Evolutionary conservation across 495 filamentous ascomycete genomes (phyloP).

Genomic region (Lasiosphaeriaceae sp.): DNA sequence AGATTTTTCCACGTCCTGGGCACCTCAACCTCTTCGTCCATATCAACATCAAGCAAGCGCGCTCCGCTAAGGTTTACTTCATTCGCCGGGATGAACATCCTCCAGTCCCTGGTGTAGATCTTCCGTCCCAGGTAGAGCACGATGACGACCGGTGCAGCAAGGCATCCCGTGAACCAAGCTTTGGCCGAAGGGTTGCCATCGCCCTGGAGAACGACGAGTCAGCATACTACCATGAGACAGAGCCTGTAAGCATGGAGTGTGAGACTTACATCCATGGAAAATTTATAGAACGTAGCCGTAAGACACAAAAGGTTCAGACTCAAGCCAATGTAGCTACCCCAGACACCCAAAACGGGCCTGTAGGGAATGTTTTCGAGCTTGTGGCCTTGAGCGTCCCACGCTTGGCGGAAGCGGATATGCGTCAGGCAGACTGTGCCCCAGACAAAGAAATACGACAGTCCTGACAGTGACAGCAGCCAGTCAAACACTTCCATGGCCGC

Average conservation of each 20-base stretch:
- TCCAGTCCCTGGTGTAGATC: constrained; percentile 59
- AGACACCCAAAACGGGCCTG: constrained; percentile 53
- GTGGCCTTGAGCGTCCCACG: constrained; percentile 47
- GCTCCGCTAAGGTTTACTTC: constrained; percentile 37
- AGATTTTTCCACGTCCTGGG: constrained; percentile 32
- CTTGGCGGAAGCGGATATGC: constrained; percentile 71
- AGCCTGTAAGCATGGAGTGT: neutral
- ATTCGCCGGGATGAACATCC: constrained; percentile 55
- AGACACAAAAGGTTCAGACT: constrained; percentile 55
- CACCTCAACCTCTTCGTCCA: constrained; percentile 18
- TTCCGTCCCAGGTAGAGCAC: constrained; percentile 43
- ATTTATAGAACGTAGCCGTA: constrained; percentile 52
- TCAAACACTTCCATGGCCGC: constrained; percentile 33
- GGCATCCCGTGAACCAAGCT: constrained; percentile 55
- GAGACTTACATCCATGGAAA: constrained; percentile 39
- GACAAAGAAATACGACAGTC: constrained; percentile 62
- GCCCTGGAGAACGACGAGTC: constrained; percentile 12
- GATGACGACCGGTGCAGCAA: constrained; percentile 57
- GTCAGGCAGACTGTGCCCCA: constrained; percentile 67
- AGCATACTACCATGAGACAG: neutral
- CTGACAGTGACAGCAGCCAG: constrained; percentile 69
- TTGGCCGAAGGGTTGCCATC: constrained; percentile 44
- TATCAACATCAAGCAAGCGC: constrained; percentile 19
- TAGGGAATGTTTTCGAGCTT: constrained; percentile 48
- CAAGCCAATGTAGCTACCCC: constrained; percentile 59